phyloP scores from a whole-genome alignment of 305 asterid species.

The Fraxinus xanthoxyloides region DNA sequence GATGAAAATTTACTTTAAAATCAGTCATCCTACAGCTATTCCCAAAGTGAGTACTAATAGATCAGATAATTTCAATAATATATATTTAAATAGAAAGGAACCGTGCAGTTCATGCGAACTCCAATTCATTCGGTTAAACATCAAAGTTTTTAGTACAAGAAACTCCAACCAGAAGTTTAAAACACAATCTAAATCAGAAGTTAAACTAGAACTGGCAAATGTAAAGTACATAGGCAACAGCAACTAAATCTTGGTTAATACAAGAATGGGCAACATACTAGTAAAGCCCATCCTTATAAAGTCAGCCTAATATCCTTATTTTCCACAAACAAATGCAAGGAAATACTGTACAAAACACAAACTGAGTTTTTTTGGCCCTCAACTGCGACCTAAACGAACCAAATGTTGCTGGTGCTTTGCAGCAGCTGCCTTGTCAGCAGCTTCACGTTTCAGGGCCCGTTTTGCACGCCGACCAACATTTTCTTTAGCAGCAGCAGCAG shows the following conservation, averaged over 20 bases:
- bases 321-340: conserved; percentile 1
- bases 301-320: conserved; percentile 18
- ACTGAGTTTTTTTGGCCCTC: neutral
- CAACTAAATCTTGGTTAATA: conserved; percentile 2
- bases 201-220: neutral
- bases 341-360: conserved; percentile 34
- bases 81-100: neutral
- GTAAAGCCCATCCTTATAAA: conserved; percentile 12
- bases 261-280: conserved; percentile 3
- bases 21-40: neutral
- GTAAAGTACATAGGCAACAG: conserved; percentile 14
- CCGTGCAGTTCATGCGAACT: neutral
- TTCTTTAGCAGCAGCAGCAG: conserved; percentile 29
- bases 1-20: neutral
- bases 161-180: neutral
- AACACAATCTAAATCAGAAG: neutral
- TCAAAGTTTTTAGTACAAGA: neutral
- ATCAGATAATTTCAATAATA: neutral
- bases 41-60: neutral
- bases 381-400: conserved; percentile 52
- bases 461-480: conserved; percentile 74
- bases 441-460: conserved; percentile 80
- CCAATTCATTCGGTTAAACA: neutral
- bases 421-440: conserved; percentile 80
- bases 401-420: conserved; percentile 65